These are phyloP conservation scores for Calonectria henricotiae DNA, from an alignment of 2,329 filamentous ascomycete genomes.

Conservation along the genomic window DNA sequence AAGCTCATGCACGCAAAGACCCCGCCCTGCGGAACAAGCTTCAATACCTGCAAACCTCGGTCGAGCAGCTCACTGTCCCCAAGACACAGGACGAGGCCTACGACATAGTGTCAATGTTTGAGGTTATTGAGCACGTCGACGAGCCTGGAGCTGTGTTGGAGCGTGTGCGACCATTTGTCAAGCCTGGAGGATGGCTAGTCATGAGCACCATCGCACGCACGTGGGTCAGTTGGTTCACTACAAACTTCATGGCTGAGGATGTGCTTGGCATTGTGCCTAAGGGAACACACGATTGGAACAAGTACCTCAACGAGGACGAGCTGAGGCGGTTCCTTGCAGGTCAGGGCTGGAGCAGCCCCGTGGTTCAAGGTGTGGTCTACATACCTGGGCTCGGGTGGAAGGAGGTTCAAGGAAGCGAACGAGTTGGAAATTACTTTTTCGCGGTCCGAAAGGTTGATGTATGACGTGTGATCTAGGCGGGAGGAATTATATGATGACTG, in stretches of 20 bases:
- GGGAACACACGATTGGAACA: conserved; percentile 96
- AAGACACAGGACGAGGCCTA: conserved; percentile 65
- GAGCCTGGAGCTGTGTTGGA: conserved; percentile 82
- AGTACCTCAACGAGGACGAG: conserved; percentile 94
- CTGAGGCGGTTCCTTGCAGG: conserved; percentile 72
- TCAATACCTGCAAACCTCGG: conserved; percentile 81
- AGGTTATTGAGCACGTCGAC: conserved; percentile 95
- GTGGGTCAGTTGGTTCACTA: conserved; percentile 91
- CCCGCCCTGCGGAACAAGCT: conserved; percentile 78
- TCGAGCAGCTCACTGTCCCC: conserved; percentile 77
- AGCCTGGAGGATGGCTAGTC: conserved; percentile 93
- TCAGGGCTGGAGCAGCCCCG: conserved; percentile 73
- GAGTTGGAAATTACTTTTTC: conserved; percentile 96
- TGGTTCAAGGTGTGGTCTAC: conserved; percentile 88
- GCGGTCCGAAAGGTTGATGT: conserved; percentile 73
- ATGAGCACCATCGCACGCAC: conserved; percentile 94
- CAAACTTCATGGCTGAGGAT: conserved; percentile 93
- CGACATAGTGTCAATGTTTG: conserved; percentile 91
- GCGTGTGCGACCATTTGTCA: conserved; percentile 81
- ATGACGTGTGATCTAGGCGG: conserved; percentile 20
- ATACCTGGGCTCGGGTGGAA: conserved; percentile 93
- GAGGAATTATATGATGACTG: not conserved
- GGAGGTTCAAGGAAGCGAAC: conserved; percentile 85
- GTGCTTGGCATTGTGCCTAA: conserved; percentile 88
- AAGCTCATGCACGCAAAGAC: conserved; percentile 82